Evolutionary conservation across 352 stramenopile species (phyloP).

Genomic region (Phytophthora europaea): DNA sequence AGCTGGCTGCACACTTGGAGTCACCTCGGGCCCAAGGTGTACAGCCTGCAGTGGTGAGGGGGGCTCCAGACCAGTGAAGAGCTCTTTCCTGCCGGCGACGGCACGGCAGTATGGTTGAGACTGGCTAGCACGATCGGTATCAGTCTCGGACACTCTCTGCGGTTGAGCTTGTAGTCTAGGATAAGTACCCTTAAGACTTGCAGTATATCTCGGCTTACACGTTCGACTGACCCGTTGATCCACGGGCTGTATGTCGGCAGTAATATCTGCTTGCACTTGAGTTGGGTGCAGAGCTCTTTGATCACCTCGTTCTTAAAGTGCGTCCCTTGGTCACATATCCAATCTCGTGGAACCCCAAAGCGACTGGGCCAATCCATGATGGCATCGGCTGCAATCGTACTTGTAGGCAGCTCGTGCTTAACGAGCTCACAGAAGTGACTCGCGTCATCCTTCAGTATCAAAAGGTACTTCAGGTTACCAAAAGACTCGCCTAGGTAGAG

Average conservation of each 20-base stretch:
- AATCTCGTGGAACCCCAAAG: slow-evolving; percentile 37
- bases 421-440: slow-evolving; percentile 43
- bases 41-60: slow-evolving; percentile 12
- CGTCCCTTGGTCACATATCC: slow-evolving; percentile 40
- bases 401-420: slow-evolving; percentile 29
- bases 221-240: slow-evolving; percentile 43
- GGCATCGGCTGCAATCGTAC: slow-evolving; percentile 25
- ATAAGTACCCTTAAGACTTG: slow-evolving; percentile 42
- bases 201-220: slow-evolving; percentile 40
- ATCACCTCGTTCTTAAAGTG: slow-evolving; percentile 49
- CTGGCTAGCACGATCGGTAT: background rate
- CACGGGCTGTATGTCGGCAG: slow-evolving; percentile 40
- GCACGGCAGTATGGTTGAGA: background rate
- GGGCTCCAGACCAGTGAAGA: background rate
- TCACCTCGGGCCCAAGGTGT: slow-evolving; percentile 4
- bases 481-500: slow-evolving; percentile 38
- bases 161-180: slow-evolving; percentile 37
- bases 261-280: slow-evolving; percentile 42
- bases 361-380: slow-evolving; percentile 41
- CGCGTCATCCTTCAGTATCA: slow-evolving; percentile 37
- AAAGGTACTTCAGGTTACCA: slow-evolving; percentile 4
- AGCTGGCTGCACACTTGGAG: slow-evolving; percentile 3
- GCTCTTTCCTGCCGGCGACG: slow-evolving; percentile 1
- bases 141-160: background rate
- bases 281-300: slow-evolving; percentile 16